Conservation (phyloP, 2,329 filamentous ascomycete genomes). For the Fusarium tjaetaba region DNA sequence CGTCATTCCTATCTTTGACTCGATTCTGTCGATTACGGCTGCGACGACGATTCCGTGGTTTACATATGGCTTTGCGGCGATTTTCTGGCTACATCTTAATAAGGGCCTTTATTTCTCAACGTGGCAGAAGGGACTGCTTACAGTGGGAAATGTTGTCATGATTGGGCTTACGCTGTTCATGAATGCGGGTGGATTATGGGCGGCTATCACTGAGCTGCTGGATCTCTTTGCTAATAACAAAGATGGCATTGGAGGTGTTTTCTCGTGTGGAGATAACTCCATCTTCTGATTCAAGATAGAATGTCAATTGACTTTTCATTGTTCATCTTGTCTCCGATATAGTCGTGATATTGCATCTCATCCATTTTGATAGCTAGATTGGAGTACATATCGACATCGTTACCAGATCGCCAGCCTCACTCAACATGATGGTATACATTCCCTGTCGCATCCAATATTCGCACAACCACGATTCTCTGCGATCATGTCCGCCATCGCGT, state of each 20-base stretch:
- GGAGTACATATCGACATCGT: background rate
- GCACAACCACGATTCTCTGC: background rate
- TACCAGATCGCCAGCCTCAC: background rate
- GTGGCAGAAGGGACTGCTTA: conserved; percentile 34
- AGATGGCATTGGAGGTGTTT: conserved; percentile 33
- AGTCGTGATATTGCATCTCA: background rate
- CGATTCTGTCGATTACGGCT: conserved; percentile 41
- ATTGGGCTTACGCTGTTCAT: conserved; percentile 36
- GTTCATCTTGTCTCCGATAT: too few species aligned
- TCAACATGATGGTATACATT: rapidly evolving
- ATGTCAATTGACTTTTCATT: too few species aligned
- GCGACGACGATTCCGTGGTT: conserved; percentile 44
- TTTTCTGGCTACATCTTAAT: conserved; percentile 43
- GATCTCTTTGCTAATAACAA: conserved; percentile 26
- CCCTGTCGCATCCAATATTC: rapidly evolving
- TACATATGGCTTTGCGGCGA: conserved; percentile 37
- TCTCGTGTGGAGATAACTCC: conserved; percentile 37
- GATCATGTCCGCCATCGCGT: background rate
- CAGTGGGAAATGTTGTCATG: conserved; percentile 33
- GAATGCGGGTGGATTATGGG: conserved; percentile 41
- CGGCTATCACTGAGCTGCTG: conserved; percentile 36
- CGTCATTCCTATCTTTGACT: conserved; percentile 45
- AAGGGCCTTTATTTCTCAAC: conserved; percentile 22
- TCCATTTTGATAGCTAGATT: background rate
- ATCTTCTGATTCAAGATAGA: conserved; percentile 20